Evolutionary conservation across 1,139 yeast species (phyloP).

Genomic region (Geotrichum reessii): DNA sequence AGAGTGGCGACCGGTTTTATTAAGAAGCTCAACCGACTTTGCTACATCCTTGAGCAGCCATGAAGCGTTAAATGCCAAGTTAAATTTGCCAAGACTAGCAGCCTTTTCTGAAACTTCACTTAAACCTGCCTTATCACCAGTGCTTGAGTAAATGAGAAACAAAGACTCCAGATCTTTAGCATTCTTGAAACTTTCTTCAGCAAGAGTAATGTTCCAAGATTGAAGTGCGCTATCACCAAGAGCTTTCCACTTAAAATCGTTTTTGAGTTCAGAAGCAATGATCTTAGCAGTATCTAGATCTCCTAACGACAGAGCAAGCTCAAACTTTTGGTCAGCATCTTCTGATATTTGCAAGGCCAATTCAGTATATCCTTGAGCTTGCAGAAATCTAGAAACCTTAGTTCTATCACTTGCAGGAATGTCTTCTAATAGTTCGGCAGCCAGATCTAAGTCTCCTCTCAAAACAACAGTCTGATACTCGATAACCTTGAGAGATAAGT

Average conservation of each 20-base stretch:
- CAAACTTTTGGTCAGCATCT: conserved; percentile 82
- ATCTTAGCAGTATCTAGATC: conserved; percentile 67
- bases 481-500: conserved; percentile 73
- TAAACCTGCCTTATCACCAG: conserved; percentile 62
- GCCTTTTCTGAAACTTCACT: conserved; percentile 55
- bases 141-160: conserved; percentile 74
- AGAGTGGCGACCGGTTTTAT: conserved; percentile 62
- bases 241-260: conserved; percentile 79
- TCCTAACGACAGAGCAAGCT: conserved; percentile 64
- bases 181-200: conserved; percentile 70
- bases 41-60: conserved; percentile 77
- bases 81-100: conserved; percentile 66
- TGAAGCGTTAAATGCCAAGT: conserved; percentile 85
- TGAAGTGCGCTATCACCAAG: conserved; percentile 82
- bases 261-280: conserved; percentile 49
- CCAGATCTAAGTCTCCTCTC: conserved; percentile 84
- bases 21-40: conserved; percentile 60
- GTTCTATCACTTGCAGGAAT: conserved; percentile 64
- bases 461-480: conserved; percentile 93
- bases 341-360: conserved; percentile 78
- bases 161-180: conserved; percentile 82
- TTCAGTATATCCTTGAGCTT: conserved; percentile 81
- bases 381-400: conserved; percentile 86
- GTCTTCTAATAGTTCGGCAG: conserved; percentile 58
- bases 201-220: conserved; percentile 74